Evolutionary conservation across 2,329 filamentous ascomycete species (phyloP).

Genomic region (Xylaria sp.): DNA sequence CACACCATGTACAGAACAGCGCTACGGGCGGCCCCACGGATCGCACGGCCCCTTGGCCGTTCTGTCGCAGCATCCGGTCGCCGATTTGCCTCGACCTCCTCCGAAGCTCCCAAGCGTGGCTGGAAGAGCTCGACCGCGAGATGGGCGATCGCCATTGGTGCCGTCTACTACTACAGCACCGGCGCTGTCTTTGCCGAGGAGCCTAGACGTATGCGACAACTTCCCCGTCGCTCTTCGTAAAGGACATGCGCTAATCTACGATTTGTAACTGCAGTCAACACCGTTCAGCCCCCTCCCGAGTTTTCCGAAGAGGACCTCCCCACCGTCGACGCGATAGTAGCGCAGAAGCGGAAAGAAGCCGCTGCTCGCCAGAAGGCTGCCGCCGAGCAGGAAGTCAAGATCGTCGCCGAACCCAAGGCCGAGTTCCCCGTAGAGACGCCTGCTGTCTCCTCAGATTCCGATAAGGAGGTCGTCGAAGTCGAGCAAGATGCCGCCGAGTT

Average conservation of each 20-base stretch:
- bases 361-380: slow-evolving; percentile 33
- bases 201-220: slow-evolving; percentile 56
- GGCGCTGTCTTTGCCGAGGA: slow-evolving; percentile 83
- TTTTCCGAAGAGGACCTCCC: slow-evolving; percentile 54
- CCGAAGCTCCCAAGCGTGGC: slow-evolving; percentile 63
- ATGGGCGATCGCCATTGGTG: slow-evolving; percentile 69
- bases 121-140: slow-evolving; percentile 74
- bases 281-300: slow-evolving; percentile 41
- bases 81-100: slow-evolving; percentile 49
- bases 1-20: slow-evolving; percentile 48
- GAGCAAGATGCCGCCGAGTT: slow-evolving; percentile 44
- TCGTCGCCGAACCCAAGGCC: slow-evolving; percentile 9
- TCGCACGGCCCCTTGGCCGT: slow-evolving; percentile 39
- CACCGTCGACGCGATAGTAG: slow-evolving; percentile 62
- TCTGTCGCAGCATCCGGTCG: slow-evolving; percentile 38
- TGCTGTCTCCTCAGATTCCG: neutral
- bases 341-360: slow-evolving; percentile 54
- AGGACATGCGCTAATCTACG: slow-evolving; percentile 3
- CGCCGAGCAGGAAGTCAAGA: neutral
- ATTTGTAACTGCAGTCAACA: slow-evolving; percentile 21
- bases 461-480: slow-evolving; percentile 17
- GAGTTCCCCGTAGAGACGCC: slow-evolving; percentile 11
- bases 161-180: slow-evolving; percentile 93
- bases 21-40: slow-evolving; percentile 44
- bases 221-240: neutral